Base-by-base conservation (phyloP, 208 protist species). In the Plasmodiophora brassicae region DNA sequence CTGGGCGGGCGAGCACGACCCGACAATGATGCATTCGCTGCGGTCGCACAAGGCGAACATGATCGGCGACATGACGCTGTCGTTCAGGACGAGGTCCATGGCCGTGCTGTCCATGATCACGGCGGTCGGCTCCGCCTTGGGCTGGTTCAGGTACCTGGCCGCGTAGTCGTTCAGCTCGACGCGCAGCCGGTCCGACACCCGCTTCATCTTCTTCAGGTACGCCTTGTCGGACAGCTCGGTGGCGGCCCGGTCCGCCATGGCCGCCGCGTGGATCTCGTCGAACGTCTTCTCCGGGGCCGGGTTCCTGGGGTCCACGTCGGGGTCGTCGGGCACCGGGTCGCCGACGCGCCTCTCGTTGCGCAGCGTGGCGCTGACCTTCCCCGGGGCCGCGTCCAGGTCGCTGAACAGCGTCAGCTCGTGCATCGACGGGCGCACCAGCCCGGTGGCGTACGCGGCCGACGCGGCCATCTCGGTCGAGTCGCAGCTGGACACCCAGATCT, bases 131-230 rank as follows among this genome's bases (percentile, higher is more conserved):
- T 32, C n/a, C 5, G 32, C 65, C 5, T 36, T 5, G 14, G 65
- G 14, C 65, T 78, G 65, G 65, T 78, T 78, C n/a, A 78, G n/a
- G n/a, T 78, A 78, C n/a, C 65, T n/a, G 32, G 65, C 5, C 20
- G 5, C 14, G n/a, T 78, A 78, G 41, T 78, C 65, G 41, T 44
- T 44, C 65, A 78, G n/a, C n/a, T 78, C 65, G 14, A 78, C n/a
- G 5, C 65, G 65, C 5, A 78, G 65, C 32, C 65, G 65, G 20
- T 8, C 20, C 32, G 32, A 78, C 5, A 32, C n/a, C n/a, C 32
- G 65, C n/a, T 38, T 78, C 65, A 5, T 44, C 5, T 78, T 78
- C 65, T n/a, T n/a, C 65, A 32, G n/a, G n/a, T n/a, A n/a, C 50
- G 50, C 14, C 50, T 25, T 57, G 50, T 78, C n/a, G 10, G 5